Conservation (phyloP, 1,284 basidiomycete genomes). For the Leccinum ponderosum region DNA sequence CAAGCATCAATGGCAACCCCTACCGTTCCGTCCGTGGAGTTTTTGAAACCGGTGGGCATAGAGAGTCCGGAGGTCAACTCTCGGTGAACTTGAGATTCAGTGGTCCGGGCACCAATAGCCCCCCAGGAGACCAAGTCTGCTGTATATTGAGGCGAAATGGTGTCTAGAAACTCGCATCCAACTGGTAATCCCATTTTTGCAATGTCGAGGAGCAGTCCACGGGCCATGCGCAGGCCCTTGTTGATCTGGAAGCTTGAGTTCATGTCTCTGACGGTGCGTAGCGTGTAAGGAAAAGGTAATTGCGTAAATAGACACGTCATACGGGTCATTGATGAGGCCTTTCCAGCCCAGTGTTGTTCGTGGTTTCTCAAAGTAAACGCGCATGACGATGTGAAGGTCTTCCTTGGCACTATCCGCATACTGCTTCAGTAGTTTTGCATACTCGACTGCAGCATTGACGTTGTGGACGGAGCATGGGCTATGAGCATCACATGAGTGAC, state of each 20-base stretch:
- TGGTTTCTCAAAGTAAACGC: constrained; percentile 96
- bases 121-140: constrained; percentile 98
- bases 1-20: constrained; percentile 91
- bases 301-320: neutral
- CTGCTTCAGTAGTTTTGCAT: constrained; percentile 75
- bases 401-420: constrained; percentile 84
- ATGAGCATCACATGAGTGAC: constrained; percentile 9
- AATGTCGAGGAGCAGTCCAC: constrained; percentile 85
- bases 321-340: constrained; percentile 94
- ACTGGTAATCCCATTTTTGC: constrained; percentile 84
- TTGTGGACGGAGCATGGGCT: constrained; percentile 95
- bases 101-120: constrained; percentile 94
- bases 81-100: constrained; percentile 96
- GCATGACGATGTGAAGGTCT: constrained; percentile 95
- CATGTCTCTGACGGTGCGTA: constrained; percentile 47
- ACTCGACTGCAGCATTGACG: constrained; percentile 80
- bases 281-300: neutral
- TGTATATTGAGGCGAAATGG: constrained; percentile 91
- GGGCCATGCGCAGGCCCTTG: constrained; percentile 91
- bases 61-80: constrained; percentile 83
- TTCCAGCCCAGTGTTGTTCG: constrained; percentile 99
- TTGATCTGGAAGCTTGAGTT: constrained; percentile 93
- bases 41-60: constrained; percentile 88
- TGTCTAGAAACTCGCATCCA: constrained; percentile 89
- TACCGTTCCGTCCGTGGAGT: constrained; percentile 75